phyloP scores from a whole-genome alignment of 1,139 yeast species.

The Saccharomycopsis hybrid region DNA sequence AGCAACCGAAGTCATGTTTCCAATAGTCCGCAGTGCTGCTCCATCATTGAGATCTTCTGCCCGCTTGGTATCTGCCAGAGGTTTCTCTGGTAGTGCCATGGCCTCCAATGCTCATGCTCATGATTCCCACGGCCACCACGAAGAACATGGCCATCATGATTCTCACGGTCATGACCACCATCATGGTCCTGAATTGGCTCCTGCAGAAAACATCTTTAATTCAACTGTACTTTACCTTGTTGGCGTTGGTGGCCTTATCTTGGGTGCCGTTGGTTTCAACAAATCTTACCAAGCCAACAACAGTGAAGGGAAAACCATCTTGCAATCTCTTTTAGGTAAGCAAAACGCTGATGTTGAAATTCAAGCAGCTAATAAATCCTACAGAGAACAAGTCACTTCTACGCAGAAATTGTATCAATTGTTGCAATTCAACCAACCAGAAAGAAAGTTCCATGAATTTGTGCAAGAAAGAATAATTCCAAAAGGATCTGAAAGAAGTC shows the following conservation, averaged over 20 bases:
- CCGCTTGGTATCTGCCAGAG: constrained; percentile 5
- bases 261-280: constrained; percentile 13
- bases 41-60: not conserved
- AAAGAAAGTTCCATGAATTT: constrained; percentile 17
- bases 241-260: constrained; percentile 7
- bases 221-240: constrained; percentile 7
- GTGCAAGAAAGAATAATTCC: constrained; percentile 16
- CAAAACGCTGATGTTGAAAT: constrained; percentile 3
- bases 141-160: too few relatives aligned
- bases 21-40: not conserved
- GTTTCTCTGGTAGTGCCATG: constrained; percentile 6
- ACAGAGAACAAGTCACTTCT: constrained; percentile 5
- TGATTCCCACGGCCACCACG: constrained; percentile 8
- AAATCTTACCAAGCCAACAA: constrained; percentile 10
- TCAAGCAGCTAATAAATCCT: not conserved
- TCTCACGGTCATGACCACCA: constrained; percentile 16
- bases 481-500: constrained; percentile 15
- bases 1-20: too few relatives aligned
- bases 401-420: constrained; percentile 12
- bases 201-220: constrained; percentile 17
- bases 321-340: constrained; percentile 14
- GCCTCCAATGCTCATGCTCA: constrained; percentile 5
- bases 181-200: constrained; percentile 18
- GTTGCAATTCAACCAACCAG: constrained; percentile 20
- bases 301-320: constrained; percentile 11